Base-by-base conservation (phyloP, 2,329 filamentous ascomycete genomes). In the Penicillium sp. region DNA sequence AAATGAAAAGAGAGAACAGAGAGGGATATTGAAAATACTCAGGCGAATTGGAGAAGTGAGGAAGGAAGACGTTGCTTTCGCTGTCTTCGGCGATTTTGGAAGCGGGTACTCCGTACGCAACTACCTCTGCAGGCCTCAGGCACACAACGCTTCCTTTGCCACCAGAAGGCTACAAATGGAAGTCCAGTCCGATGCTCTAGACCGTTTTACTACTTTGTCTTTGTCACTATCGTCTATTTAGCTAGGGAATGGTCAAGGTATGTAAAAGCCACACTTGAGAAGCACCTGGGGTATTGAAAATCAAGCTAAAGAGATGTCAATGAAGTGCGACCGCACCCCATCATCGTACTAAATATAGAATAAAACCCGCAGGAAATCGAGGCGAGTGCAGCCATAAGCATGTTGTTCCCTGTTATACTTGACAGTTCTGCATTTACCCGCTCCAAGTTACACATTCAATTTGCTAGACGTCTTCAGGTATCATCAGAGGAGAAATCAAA, bases 41-140 rank as follows among this genome's bases (percentile, higher is more conserved):
- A 19, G 40, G 29, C 33, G 11, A 47, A 46, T 39, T 40, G 41
- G 37, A 42, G 31, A 35, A 42, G 41, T 49, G 46, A 48, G 41
- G 48, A 46, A 31, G 45, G 45, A 38, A 48, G 44, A 36, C 22
- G 45, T 53, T 37, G 45, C 42, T 49, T 41, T 55, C 45, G 54
- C 51, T 54, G 53, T 56, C 51, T 56, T 34, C 53, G 53, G 51
- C 52, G 48, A 54, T 52, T 44, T n/a, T n/a, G n/a, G n/a, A 50
- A 47, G 48, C 42, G 50, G 46, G 46, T 54, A n/a, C n/a, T n/a
- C n/a, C n/a, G n/a, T n/a, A 54, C 33, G 49, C 28, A 49, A 33
- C n/a, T 46, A 47, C 42, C 29, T 46, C 49, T 41, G 33, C 19
- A 35, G 31, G 29, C 19, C 34, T 36, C 16, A 44, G 45, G 40